A percentile compares a stretch with the other conserved stretches of the same genome.
These are phyloP conservation scores for Cercospora beticola DNA, from an alignment of 2,329 filamentous ascomycete genomes.

Conservation along the genomic window DNA sequence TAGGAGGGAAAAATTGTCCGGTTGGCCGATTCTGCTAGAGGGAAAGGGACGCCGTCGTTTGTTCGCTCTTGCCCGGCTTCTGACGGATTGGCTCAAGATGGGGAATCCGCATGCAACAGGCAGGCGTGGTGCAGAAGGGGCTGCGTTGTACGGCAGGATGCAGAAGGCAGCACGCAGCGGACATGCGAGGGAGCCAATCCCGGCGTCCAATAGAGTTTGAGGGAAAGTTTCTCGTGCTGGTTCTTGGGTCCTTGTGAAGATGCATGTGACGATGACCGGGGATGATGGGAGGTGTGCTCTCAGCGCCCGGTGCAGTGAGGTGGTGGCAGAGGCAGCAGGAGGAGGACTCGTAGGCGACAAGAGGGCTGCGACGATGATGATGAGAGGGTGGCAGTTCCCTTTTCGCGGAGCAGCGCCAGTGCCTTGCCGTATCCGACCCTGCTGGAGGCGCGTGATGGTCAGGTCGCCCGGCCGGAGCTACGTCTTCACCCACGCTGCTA, in stretches of 20 bases:
- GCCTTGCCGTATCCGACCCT: neutral
- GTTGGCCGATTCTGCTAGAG: neutral
- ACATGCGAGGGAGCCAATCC: slow-evolving; percentile 6
- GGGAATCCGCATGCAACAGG: neutral
- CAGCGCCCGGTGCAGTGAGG: neutral
- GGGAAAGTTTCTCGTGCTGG: neutral
- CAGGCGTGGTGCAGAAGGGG: neutral
- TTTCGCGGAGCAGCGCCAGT: neutral
- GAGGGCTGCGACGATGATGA: neutral
- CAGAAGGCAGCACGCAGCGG: slow-evolving; percentile 1
- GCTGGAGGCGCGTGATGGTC: neutral
- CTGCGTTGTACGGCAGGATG: neutral
- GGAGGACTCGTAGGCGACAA: neutral
- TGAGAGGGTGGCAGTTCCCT: neutral
- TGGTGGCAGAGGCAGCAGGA: neutral
- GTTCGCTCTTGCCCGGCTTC: neutral
- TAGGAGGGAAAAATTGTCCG: neutral
- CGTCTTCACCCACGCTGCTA: neutral
- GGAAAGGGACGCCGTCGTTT: neutral
- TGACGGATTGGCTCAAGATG: neutral
- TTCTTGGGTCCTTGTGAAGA: neutral
- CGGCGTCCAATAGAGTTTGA: slow-evolving; percentile 1
- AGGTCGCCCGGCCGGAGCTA: neutral
- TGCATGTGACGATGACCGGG: slow-evolving; percentile 9
- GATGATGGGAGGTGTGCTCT: neutral